Evolutionary conservation across 2,329 filamentous ascomycete species (phyloP), one percentile per base, ranked within the genome.

Genomic region (Diaporthe caulivora): DNA sequence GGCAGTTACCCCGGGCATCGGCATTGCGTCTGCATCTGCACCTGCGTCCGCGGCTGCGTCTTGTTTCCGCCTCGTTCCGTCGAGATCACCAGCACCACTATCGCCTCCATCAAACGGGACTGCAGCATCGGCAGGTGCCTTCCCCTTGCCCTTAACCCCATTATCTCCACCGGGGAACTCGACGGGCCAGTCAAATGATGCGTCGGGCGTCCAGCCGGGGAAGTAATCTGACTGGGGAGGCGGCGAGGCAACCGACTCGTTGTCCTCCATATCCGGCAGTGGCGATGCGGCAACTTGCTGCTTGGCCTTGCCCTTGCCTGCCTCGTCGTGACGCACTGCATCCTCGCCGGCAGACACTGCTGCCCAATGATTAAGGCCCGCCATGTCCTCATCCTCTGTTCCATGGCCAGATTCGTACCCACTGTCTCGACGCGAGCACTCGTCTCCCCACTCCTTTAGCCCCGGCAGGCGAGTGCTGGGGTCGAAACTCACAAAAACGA

Each of bases 401-500:
- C 7, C 40, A 3, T 34, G 6, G 0, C 26, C 40, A 18, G n/a
- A 21, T 13, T 42, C 51, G 34, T 34, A 47, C 5, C 26, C 37
- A 37, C 24, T 58, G 6, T 47, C 26, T 18, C 37, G 31, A 7
- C 37, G 47, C 44, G n/a, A n/a, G n/a, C n/a, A n/a, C n/a, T 42
- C 74, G 53, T 70, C 79, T 70, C 65, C 76, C 75, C 80, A 83
- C 31, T 64, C 47, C 47, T 70, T 53, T 60, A 78, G 74, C 0
- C 78, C 79, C 6, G 67, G 70, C 29, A 87, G 77, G 37, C 77
- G 78, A 21, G 84, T 80, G 10, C 78, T 77, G 1, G 86, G 83
- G 75, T 87, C 86, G 74, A 85, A 87, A 6, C 81, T 82, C 2
- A 87, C 74, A 55, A 87, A 82, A 0, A 87, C 81, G 18, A 87